phyloP scores from a whole-genome alignment of 768 basidiomycete species.

The Suillus discolor region DNA sequence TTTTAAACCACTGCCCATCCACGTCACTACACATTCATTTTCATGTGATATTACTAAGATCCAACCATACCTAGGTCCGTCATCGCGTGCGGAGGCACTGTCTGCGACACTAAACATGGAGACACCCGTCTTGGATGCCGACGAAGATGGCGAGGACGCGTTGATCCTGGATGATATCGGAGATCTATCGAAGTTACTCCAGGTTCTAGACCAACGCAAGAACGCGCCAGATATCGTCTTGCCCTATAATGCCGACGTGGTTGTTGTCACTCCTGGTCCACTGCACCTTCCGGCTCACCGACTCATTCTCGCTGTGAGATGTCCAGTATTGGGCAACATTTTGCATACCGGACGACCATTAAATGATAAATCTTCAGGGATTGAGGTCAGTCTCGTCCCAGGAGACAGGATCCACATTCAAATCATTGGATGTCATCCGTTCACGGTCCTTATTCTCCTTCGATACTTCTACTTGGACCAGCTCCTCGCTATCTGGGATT shows the following conservation, averaged over 20 bases:
- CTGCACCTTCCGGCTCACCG: constrained; percentile 63
- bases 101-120: not conserved
- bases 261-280: constrained; percentile 48
- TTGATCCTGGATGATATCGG: constrained; percentile 38
- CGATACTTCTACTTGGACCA: constrained; percentile 90
- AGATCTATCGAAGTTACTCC: constrained; percentile 30
- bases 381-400: constrained; percentile 31
- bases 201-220: constrained; percentile 7
- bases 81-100: not conserved
- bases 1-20: constrained; percentile 58
- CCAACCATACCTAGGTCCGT: constrained; percentile 55
- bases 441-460: constrained; percentile 74
- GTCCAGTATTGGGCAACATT: constrained; percentile 42
- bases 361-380: constrained; percentile 28
- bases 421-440: constrained; percentile 59
- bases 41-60: constrained; percentile 66
- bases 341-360: constrained; percentile 38
- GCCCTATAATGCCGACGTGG: constrained; percentile 64
- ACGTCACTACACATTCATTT: constrained; percentile 55
- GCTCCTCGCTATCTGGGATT: constrained; percentile 83
- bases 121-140: constrained; percentile 14
- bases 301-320: constrained; percentile 66
- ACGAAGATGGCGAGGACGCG: constrained; percentile 44
- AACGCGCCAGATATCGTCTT: constrained; percentile 16
- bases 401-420: constrained; percentile 30